Evolutionary conservation across 805 yeast species (phyloP), one percentile per base, ranked within the genome.

Genomic region (Candida namnaoensis): DNA sequence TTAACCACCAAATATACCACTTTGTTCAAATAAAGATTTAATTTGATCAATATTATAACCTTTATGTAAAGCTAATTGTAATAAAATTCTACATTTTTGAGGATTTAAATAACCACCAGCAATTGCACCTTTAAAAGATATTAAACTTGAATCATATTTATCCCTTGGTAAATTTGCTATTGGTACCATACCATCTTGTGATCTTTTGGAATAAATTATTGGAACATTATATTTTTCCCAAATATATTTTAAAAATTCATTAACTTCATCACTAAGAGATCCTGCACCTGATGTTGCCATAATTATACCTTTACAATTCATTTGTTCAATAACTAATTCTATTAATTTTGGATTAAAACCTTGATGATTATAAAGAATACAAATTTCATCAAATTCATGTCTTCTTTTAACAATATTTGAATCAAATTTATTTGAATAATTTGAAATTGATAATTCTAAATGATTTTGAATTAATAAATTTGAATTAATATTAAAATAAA

Each of bases 271-370:
- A 25, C 77, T 67, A 59, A 80, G 57, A 2, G 83, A 76, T 1
- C 88, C 88, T 1, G 87, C 84, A 33, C 88, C 88, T 71, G 80
- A 74, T 3, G 84, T 76, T 1, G 87, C 88, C 39, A 80, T 61
- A 1, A 81, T 78, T 13, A 81, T 53, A 7, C 86, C 88, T 36
- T 68, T 65, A 25, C 70, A 69, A 25, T 59, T 59, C 49, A 73
- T 52, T 15, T 68, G 65, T 28, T 68, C 67, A 8, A 73, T 66
- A 0, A 74, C 69, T 13, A 76, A 47, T 30, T 67, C 67, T 5
- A 80, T 63, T 13, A 80, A 44, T 38, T 64, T 63, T 32, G 73
- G 63, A 42, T 74, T 69, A 47, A 80, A 66, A 1, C 81, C 77
- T 55, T 80, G 88, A 46, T 78, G 80, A 37, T 74, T 79, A 53